Evolutionary conservation across 257 asterid species (phyloP).

Genomic region (Gentiana macrophylla): DNA sequence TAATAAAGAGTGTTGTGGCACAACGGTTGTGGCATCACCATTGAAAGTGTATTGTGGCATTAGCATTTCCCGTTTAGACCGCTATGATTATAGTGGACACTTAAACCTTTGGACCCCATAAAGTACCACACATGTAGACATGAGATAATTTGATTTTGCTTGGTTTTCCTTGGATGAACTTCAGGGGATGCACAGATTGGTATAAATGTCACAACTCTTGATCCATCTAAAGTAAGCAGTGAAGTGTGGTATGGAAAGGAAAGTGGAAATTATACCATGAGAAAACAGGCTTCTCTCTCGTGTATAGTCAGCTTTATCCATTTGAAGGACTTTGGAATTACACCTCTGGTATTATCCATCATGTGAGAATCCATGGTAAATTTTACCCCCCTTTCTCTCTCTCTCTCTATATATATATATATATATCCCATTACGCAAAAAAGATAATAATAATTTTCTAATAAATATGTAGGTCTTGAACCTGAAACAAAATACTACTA

Average conservation of each 20-base stretch:
- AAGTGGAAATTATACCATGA: constrained; percentile 37
- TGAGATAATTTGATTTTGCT: background rate
- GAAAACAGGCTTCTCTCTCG: constrained; percentile 42
- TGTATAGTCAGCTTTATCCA: constrained; percentile 71
- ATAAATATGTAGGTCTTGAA: constrained; percentile 47
- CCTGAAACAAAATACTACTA: constrained; percentile 62
- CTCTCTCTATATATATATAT: background rate
- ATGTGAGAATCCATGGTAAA: constrained; percentile 64
- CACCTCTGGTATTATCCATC: constrained; percentile 80
- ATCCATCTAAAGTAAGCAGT: constrained; percentile 56
- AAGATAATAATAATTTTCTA: background rate
- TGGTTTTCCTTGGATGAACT: background rate
- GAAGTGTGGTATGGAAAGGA: constrained; percentile 74
- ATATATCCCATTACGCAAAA: no score
- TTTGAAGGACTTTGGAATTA: constrained; percentile 77
- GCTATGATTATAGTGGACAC: no score
- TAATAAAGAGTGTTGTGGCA: no score
- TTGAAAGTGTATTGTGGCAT: no score
- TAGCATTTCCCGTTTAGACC: no score
- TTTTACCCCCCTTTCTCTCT: constrained; percentile 1
- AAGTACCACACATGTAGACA: no score
- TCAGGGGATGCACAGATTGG: constrained; percentile 47
- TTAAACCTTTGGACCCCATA: no score
- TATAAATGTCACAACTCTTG: constrained; percentile 48
- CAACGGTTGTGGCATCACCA: no score